These are phyloP conservation scores for Mimosa bimucronata DNA, from an alignment of 306 rosid species.

Conservation along the genomic window DNA sequence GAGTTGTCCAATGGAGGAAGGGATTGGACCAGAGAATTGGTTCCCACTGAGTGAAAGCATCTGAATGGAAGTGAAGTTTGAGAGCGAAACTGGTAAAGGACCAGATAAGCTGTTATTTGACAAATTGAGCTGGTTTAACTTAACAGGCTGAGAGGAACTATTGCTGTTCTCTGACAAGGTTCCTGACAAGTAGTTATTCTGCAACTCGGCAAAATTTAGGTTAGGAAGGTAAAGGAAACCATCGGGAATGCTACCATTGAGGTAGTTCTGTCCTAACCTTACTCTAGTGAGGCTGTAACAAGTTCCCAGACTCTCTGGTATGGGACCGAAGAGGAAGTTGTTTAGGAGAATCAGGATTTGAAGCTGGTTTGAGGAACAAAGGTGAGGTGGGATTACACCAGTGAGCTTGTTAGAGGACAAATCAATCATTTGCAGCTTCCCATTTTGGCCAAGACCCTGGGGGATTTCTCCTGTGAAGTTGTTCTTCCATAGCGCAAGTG, in stretches of 20 bases:
- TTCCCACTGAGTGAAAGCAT: slow-evolving; percentile 67
- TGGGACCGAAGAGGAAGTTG: slow-evolving; percentile 81
- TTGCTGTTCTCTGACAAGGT: slow-evolving; percentile 64
- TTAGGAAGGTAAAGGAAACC: slow-evolving; percentile 80
- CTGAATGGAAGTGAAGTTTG: slow-evolving; percentile 71
- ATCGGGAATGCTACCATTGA: slow-evolving; percentile 81
- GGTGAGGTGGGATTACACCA: slow-evolving; percentile 66
- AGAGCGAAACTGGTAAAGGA: slow-evolving; percentile 63
- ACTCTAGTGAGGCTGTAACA: slow-evolving; percentile 75
- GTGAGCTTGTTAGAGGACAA: slow-evolving; percentile 92
- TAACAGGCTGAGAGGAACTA: slow-evolving; percentile 53
- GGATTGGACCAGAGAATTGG: slow-evolving; percentile 78
- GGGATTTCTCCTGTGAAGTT: slow-evolving; percentile 89
- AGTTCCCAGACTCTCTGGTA: slow-evolving; percentile 69
- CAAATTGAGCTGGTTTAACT: slow-evolving; percentile 66
- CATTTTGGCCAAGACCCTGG: slow-evolving; percentile 65
- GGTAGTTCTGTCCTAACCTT: slow-evolving; percentile 73
- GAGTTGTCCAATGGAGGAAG: slow-evolving; percentile 72
- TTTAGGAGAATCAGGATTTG: slow-evolving; percentile 66
- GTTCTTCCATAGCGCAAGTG: slow-evolving; percentile 80
- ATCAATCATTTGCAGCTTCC: slow-evolving; percentile 72
- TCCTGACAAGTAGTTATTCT: slow-evolving; percentile 76
- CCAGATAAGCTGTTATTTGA: slow-evolving; percentile 81
- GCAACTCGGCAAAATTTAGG: slow-evolving; percentile 68
- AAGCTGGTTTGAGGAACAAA: slow-evolving; percentile 73